phyloP scores from a whole-genome alignment of 805 yeast species.

The Isabelozyma heimii region DNA sequence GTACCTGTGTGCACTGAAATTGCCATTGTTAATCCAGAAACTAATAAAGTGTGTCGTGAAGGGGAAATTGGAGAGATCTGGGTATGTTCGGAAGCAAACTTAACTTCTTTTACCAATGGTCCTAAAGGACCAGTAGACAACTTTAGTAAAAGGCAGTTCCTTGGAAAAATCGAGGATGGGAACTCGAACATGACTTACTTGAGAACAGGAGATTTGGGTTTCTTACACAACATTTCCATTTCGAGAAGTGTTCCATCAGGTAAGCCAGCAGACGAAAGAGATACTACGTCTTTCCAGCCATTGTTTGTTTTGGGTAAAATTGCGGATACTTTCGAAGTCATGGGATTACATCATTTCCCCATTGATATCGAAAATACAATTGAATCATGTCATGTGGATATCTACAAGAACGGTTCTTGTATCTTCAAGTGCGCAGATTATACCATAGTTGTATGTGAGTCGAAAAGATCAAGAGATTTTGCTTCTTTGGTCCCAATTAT shows the following conservation, averaged over 20 bases:
- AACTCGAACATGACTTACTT: constrained; percentile 59
- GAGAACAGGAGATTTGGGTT: constrained; percentile 94
- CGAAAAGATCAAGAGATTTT: constrained; percentile 45
- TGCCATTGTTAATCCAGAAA: constrained; percentile 94
- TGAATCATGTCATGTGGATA: constrained; percentile 50
- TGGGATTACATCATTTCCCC: constrained; percentile 91
- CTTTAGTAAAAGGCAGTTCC: constrained; percentile 50
- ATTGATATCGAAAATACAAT: constrained; percentile 65
- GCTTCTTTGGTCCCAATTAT: constrained; percentile 83
- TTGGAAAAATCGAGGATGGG: constrained; percentile 62
- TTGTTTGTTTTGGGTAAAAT: constrained; percentile 82
- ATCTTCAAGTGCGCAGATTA: constrained; percentile 81
- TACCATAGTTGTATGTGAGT: constrained; percentile 71
- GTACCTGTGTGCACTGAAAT: constrained; percentile 93
- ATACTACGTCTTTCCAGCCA: constrained; percentile 57
- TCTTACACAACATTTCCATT: constrained; percentile 68
- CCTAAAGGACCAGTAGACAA: constrained; percentile 50
- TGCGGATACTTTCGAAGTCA: constrained; percentile 82
- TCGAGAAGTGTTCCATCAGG: constrained; percentile 32
- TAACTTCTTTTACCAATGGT: constrained; percentile 55
- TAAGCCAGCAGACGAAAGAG: constrained; percentile 10
- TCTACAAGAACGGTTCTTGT: constrained; percentile 57
- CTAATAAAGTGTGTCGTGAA: constrained; percentile 67
- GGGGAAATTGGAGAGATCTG: constrained; percentile 98
- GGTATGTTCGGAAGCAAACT: constrained; percentile 89